phyloP scores from a whole-genome alignment of 257 asterid species.

The Jasminum sambac region DNA sequence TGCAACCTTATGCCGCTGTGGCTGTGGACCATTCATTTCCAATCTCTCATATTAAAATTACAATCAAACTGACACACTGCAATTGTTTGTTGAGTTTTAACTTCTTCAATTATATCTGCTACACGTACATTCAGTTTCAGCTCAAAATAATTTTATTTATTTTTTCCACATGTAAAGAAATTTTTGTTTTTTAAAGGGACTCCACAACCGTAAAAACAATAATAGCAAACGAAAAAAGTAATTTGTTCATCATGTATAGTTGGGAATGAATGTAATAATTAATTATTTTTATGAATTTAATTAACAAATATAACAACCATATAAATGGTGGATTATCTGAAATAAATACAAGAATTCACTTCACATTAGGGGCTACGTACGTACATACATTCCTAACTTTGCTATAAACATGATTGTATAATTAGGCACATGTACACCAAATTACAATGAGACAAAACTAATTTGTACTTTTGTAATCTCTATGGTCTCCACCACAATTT shows the following conservation, averaged over 20 bases:
- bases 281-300: background rate
- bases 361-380: background rate
- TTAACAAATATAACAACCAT: background rate
- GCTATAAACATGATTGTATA: background rate
- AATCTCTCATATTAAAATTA: background rate
- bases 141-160: too few species aligned
- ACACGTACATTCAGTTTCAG: too few species aligned
- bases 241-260: too few species aligned
- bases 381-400: background rate
- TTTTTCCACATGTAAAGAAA: too few species aligned
- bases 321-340: background rate
- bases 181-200: too few species aligned
- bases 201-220: too few species aligned
- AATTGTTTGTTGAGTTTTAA: background rate
- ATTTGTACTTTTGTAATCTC: background rate
- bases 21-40: conserved; percentile 18
- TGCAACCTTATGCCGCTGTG: too few species aligned
- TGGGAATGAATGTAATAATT: too few species aligned
- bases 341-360: background rate
- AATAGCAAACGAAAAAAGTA: too few species aligned
- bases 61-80: background rate
- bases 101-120: background rate
- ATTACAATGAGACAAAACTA: background rate
- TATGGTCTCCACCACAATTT: too few species aligned
- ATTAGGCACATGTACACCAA: background rate